Percentiles rank a stretch among this genome's conserved stretches.
These are phyloP conservation scores for Lizonia empirigonia DNA, from an alignment of 2,329 filamentous ascomycete species.

Conservation along the genomic window DNA sequence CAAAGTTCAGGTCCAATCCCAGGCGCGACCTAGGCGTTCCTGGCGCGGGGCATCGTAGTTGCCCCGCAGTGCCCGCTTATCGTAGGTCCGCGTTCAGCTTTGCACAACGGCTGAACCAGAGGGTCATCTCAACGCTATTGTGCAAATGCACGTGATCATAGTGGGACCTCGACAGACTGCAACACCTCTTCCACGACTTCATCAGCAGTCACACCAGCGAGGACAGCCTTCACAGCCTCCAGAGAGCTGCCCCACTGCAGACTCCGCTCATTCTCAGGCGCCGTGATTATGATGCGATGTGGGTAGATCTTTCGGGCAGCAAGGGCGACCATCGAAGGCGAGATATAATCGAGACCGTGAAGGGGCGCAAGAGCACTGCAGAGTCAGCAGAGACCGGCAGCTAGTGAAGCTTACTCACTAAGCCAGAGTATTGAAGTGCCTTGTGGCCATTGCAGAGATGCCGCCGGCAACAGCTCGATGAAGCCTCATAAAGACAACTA, in stretches of 20 bases:
- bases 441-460: slow-evolving; percentile 77
- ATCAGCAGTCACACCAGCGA: slow-evolving; percentile 64
- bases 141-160: slow-evolving; percentile 45
- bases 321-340: slow-evolving; percentile 80
- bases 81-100: slow-evolving; percentile 25
- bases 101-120: not conserved
- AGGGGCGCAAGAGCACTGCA: slow-evolving; percentile 74
- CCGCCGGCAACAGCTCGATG: slow-evolving; percentile 83
- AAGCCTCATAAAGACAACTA: slow-evolving; percentile 83
- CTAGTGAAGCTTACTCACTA: slow-evolving; percentile 51
- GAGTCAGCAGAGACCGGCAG: not conserved
- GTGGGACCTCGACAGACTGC: slow-evolving; percentile 61
- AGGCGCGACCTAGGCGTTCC: slow-evolving; percentile 14
- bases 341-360: slow-evolving; percentile 79
- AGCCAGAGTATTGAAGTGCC: slow-evolving; percentile 73
- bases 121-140: not conserved
- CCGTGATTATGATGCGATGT: slow-evolving; percentile 77
- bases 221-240: slow-evolving; percentile 67
- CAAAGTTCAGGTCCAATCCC: slow-evolving; percentile 13
- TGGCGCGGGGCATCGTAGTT: slow-evolving; percentile 22
- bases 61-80: slow-evolving; percentile 28
- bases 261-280: slow-evolving; percentile 76
- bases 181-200: slow-evolving; percentile 65
- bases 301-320: slow-evolving; percentile 86
- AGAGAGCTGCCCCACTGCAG: slow-evolving; percentile 90